A percentile compares a stretch with the other conserved stretches of the same genome.
phyloP scores from a whole-genome alignment of 2,329 filamentous ascomycete genomes.

The Aspergillus jensenii region DNA sequence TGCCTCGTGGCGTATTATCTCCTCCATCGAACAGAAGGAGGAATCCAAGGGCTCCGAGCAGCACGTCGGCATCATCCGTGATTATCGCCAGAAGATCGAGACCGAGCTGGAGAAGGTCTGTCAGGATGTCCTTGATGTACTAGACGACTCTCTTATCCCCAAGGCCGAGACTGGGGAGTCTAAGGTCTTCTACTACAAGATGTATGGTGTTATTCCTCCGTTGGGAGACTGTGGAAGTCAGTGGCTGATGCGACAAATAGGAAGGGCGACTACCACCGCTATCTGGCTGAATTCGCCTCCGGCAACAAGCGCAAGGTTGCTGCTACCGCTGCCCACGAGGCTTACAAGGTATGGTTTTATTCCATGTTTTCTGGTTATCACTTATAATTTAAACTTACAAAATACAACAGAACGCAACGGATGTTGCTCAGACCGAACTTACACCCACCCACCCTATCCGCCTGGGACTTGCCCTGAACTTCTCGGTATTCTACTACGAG shows the following conservation, averaged over 20 bases:
- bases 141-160: slow-evolving; percentile 90
- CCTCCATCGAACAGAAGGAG: slow-evolving; percentile 99
- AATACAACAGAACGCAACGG: slow-evolving; percentile 77
- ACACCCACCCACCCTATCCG: slow-evolving; percentile 97
- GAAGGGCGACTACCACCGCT: slow-evolving; percentile 99
- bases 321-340: slow-evolving; percentile 91
- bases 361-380: neutral
- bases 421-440: slow-evolving; percentile 96
- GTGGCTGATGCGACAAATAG: slow-evolving; percentile 66
- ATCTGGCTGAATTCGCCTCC: slow-evolving; percentile 93
- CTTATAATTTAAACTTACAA: neutral
- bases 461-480: slow-evolving; percentile 95
- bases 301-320: slow-evolving; percentile 95
- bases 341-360: slow-evolving; percentile 76
- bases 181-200: slow-evolving; percentile 99
- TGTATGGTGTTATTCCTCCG: slow-evolving; percentile 66
- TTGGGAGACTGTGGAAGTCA: slow-evolving; percentile 65
- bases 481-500: slow-evolving; percentile 99
- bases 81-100: slow-evolving; percentile 99
- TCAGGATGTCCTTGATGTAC: slow-evolving; percentile 93
- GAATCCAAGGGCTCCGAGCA: slow-evolving; percentile 97
- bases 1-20: slow-evolving; percentile 99
- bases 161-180: slow-evolving; percentile 96
- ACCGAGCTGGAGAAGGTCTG: slow-evolving; percentile 95
- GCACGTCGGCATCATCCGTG: slow-evolving; percentile 90